These are phyloP conservation scores for Phytopythium kandeliae DNA, from an alignment of 352 stramenopile species.

Conservation along the genomic window DNA sequence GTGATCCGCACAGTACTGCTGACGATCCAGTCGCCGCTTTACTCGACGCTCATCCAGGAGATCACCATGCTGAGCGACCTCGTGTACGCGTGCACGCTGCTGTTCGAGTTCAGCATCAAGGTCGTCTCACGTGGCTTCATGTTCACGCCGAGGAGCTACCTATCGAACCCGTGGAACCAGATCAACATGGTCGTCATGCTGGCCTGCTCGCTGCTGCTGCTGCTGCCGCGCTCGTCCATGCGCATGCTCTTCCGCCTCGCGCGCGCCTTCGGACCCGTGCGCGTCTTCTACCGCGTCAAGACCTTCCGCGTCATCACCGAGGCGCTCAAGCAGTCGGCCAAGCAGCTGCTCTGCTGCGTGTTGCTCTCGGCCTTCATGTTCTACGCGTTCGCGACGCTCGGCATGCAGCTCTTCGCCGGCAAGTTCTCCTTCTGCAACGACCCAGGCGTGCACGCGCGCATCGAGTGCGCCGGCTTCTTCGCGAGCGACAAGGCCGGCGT, in stretches of 20 bases:
- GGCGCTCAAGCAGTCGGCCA: conserved; percentile 63
- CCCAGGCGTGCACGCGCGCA: conserved; percentile 29
- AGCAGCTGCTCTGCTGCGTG: conserved; percentile 79
- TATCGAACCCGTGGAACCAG: conserved; percentile 80
- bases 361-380: conserved; percentile 77
- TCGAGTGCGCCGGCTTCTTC: conserved; percentile 65
- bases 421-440: conserved; percentile 83
- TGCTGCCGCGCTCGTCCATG: conserved; percentile 75
- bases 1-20: conserved; percentile 71
- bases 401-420: conserved; percentile 80
- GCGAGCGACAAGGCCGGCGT: conserved; percentile 36
- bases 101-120: conserved; percentile 84
- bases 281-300: conserved; percentile 82
- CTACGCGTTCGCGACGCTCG: conserved; percentile 80
- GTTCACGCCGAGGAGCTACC: conserved; percentile 75
- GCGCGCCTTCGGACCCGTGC: conserved; percentile 73
- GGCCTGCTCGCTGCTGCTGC: conserved; percentile 60
- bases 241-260: conserved; percentile 68
- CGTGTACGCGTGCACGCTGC: conserved; percentile 60
- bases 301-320: conserved; percentile 84
- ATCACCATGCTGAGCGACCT: conserved; percentile 71
- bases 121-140: conserved; percentile 73
- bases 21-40: conserved; percentile 70
- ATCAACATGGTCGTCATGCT: conserved; percentile 82
- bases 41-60: conserved; percentile 75